Base-by-base conservation (phyloP, 2,329 filamentous ascomycete species). In the Botryotinia narcissicola region DNA sequence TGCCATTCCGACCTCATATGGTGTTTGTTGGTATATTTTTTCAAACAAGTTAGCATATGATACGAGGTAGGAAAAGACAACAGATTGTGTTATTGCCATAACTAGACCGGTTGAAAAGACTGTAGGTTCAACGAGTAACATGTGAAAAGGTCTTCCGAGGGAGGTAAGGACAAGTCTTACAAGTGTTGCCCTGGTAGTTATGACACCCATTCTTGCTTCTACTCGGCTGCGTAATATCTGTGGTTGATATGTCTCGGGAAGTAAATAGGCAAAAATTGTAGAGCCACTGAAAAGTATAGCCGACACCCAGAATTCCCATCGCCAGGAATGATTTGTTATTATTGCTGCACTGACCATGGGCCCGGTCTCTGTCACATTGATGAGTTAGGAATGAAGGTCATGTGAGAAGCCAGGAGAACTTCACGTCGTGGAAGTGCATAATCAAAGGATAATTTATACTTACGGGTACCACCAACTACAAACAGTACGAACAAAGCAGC, bases 211-310 rank as follows among this genome's bases (percentile, higher is more conserved):
- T 60, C 10, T 64, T 9, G 54, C 37, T 44, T 68, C 67, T n/a
- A 20, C 66, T 64, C 29, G 64, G 3, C 63, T 54, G 29, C 73
- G 59, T 22, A 67, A 12, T 44, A 75, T 70, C 61, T 74, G 48
- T 2, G 73, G 75, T 37, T 46, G 35, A 18, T 73, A 74, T 22
- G 75, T 76, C n/a, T 76, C 75, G 2, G 75, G 75, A 18, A 75
- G n/a, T 16, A 64, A n/a, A 63, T 67, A 76, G n/a, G 69, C 46
- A 1, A 66, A 46, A 10, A 70, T 51, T 1, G 51, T 59, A 35
- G 70, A 60, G 37, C 29, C 66, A 16, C 66, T 71, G 14, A 75
- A 44, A 62, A 75, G 51, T 29, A 75, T 72, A 29, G 63, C 67
- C 18, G 60, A 57, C 20, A 74, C 29, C 67, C 69, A 73, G 25